Conservation (phyloP, 345 rosid genomes). For the Geranium rotundifolium region DNA sequence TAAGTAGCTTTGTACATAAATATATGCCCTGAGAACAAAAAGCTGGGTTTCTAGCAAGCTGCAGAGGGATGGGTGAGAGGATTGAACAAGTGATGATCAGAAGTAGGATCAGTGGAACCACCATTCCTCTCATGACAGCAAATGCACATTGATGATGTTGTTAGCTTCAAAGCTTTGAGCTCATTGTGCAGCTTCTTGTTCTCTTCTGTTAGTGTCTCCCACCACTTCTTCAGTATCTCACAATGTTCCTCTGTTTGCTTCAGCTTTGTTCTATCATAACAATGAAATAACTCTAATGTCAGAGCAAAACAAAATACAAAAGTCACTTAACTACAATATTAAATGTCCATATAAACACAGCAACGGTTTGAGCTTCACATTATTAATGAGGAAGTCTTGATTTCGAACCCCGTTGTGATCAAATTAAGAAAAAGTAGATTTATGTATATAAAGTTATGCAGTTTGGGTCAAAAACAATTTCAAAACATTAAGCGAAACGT, state of each 20-base stretch:
- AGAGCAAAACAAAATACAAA: background rate
- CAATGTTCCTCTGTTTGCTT: slow-evolving; percentile 55
- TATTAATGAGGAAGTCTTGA: too few relatives aligned
- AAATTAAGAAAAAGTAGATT: too few relatives aligned
- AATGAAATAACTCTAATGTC: background rate
- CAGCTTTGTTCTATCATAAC: slow-evolving; percentile 43
- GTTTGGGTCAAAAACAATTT: too few relatives aligned
- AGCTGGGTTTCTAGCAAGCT: slow-evolving; percentile 10
- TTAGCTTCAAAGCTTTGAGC: slow-evolving; percentile 29
- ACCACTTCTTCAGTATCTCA: slow-evolving; percentile 46
- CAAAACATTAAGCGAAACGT: too few relatives aligned
- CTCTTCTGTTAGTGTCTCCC: slow-evolving; percentile 42
- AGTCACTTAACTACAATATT: background rate
- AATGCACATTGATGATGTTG: slow-evolving; percentile 23
- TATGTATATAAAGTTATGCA: too few relatives aligned
- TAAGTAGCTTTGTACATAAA: too few relatives aligned
- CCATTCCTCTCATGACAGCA: slow-evolving; percentile 23
- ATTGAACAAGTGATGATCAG: slow-evolving; percentile 12
- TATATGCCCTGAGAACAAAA: too few relatives aligned
- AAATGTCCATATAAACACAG: background rate
- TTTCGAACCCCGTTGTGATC: too few relatives aligned
- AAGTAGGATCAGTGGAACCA: slow-evolving; percentile 4
- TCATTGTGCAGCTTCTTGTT: slow-evolving; percentile 48
- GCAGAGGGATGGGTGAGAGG: slow-evolving; percentile 14
- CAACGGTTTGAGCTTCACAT: too few relatives aligned